Base-by-base conservation (phyloP, 257 asterid species). In the Primulina huaijiensis region DNA sequence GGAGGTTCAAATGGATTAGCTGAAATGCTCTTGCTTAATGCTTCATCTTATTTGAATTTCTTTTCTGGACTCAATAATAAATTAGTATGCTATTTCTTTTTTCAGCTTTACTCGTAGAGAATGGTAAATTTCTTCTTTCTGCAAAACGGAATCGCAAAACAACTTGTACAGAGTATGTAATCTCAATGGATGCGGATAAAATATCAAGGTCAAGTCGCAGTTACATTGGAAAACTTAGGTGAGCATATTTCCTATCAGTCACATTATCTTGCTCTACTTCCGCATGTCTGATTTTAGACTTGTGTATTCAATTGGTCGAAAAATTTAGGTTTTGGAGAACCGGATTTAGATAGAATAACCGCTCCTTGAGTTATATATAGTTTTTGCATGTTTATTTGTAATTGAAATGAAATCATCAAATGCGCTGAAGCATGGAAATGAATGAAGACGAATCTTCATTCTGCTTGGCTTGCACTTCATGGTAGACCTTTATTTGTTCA, bases 41-140 rank as follows among this genome's bases (percentile, higher is more conserved):
- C 50, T 71, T 55, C 29, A 23, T 3, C 61, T 73, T 8, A 61
- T 65, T 74, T 4, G 61, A 59, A 30, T 37, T 53, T 34, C 62
- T 31, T 60, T 74, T 55, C 59, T 0, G 16, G 50, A 35, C 68
- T 16, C 59, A 34, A 62, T 57, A 60, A 64, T 38, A 29, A 40
- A 37, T 21, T 29, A 35, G 38, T 20, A 8, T 62, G 27, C 25
- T 23, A 6, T 37, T 7, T 60, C 38, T 31, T 52, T 71, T 73
- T 67, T 71, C 89, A 91, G 97, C 89, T 57, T 79, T 91, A 82
- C 92, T 91, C 67, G 89, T 84, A 25, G 96, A 89, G 82, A 89
- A 87, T 60, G 97, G 97, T 69, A 90, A 90, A 74, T 90, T 90
- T 82, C 95, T 90, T 74, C 95, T 90, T 52, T 88, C 96, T 62